Evolutionary conservation across 768 basidiomycete species (phyloP).

Genomic region (Dentipellis fragilis): DNA sequence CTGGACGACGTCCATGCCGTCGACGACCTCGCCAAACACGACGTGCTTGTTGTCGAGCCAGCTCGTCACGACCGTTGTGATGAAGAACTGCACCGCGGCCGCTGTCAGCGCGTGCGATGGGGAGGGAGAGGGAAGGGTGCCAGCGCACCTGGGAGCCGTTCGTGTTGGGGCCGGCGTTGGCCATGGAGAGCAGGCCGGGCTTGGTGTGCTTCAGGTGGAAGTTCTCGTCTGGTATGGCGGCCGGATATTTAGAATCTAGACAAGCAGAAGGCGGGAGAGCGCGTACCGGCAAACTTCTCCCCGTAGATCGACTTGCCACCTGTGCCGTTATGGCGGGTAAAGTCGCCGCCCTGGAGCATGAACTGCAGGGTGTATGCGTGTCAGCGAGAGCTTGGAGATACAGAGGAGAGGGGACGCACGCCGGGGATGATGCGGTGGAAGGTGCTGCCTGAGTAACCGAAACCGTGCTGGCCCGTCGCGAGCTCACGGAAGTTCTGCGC

Average conservation of each 20-base stretch:
- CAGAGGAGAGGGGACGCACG: background rate
- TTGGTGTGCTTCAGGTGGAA: slow-evolving; percentile 67
- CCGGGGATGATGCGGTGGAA: slow-evolving; percentile 81
- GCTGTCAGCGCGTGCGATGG: slow-evolving; percentile 33
- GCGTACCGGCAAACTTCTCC: slow-evolving; percentile 49
- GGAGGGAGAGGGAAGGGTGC: slow-evolving; percentile 2
- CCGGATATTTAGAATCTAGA: background rate
- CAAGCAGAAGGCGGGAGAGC: background rate
- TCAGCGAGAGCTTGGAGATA: background rate
- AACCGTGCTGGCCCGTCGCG: slow-evolving; percentile 65
- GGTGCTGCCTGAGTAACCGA: slow-evolving; percentile 55
- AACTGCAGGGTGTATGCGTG: slow-evolving; percentile 27
- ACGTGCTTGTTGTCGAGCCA: slow-evolving; percentile 83
- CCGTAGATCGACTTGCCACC: slow-evolving; percentile 80
- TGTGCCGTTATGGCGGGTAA: slow-evolving; percentile 53
- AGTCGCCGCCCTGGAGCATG: slow-evolving; percentile 91
- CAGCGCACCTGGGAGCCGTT: slow-evolving; percentile 51
- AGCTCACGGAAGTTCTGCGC: slow-evolving; percentile 85
- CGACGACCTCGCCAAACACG: slow-evolving; percentile 78
- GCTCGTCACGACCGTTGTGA: slow-evolving; percentile 67
- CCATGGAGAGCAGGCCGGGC: slow-evolving; percentile 64
- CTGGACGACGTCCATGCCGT: slow-evolving; percentile 48
- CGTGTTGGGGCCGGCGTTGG: slow-evolving; percentile 73
- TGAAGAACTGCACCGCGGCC: slow-evolving; percentile 49
- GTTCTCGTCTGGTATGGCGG: slow-evolving; percentile 62